Evolutionary conservation across 176 grass and related monocot genomes (phyloP).

Genomic region (Oryza punctata): DNA sequence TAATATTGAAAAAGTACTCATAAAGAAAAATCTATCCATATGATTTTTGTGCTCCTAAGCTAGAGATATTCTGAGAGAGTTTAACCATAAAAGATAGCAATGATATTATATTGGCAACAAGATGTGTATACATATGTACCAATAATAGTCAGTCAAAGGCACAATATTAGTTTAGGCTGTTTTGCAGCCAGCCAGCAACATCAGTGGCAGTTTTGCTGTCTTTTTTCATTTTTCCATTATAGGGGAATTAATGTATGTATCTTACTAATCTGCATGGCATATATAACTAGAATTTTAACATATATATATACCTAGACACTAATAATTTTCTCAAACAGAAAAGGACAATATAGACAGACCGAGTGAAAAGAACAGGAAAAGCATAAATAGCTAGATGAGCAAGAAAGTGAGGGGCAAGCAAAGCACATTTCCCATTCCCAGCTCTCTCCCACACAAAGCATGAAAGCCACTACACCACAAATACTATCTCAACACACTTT

Average conservation of each 20-base stretch:
- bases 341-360: background rate
- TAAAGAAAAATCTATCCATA: no score
- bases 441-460: background rate
- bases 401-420: constrained; percentile 1
- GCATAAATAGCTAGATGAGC: background rate
- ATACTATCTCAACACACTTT: background rate
- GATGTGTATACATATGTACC: no score
- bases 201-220: no score
- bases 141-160: no score
- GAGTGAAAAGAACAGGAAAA: background rate
- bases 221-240: no score
- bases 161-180: no score
- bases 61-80: no score
- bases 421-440: background rate
- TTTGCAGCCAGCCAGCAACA: no score
- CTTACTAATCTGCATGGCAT: background rate
- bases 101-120: no score
- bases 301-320: background rate
- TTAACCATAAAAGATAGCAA: no score
- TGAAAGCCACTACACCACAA: background rate
- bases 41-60: no score
- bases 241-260: background rate
- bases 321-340: background rate
- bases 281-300: background rate
- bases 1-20: no score